These are phyloP conservation scores for Fusarium sp. DNA, from an alignment of 2,329 filamentous ascomycete genomes.

Conservation along the genomic window DNA sequence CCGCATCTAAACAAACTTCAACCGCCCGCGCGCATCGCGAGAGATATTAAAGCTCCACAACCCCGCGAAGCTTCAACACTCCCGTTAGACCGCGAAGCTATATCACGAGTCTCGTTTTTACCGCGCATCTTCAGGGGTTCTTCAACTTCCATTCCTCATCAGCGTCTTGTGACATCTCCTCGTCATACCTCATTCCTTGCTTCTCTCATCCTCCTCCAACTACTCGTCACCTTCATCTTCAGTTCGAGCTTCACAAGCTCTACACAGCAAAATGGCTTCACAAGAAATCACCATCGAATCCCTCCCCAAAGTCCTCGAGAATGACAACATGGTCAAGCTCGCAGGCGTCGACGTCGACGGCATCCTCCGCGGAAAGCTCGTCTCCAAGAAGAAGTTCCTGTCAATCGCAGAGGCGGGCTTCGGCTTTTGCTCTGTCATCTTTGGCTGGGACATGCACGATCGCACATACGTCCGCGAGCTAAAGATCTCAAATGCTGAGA, in stretches of 20 bases:
- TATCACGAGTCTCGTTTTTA: not conserved
- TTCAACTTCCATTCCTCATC: not conserved
- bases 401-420: slow-evolving; percentile 84
- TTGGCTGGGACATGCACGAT: slow-evolving; percentile 98
- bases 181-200: slow-evolving; percentile 1
- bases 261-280: slow-evolving; percentile 44
- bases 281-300: slow-evolving; percentile 67
- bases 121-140: not conserved
- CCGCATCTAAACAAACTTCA: not conserved
- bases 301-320: slow-evolving; percentile 72
- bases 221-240: not conserved
- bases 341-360: slow-evolving; percentile 90
- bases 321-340: slow-evolving; percentile 85
- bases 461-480: slow-evolving; percentile 88
- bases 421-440: slow-evolving; percentile 93
- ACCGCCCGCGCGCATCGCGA: slow-evolving; percentile 8
- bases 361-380: slow-evolving; percentile 86
- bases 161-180: not conserved
- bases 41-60: not conserved
- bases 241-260: slow-evolving; percentile 14
- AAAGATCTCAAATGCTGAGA: slow-evolving; percentile 87
- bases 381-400: slow-evolving; percentile 93
- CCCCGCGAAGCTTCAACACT: slow-evolving; percentile 1
- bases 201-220: not conserved
- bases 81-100: not conserved